Conservation (phyloP, 2,329 filamentous ascomycete genomes). For the Aspergillaceae sp. region DNA sequence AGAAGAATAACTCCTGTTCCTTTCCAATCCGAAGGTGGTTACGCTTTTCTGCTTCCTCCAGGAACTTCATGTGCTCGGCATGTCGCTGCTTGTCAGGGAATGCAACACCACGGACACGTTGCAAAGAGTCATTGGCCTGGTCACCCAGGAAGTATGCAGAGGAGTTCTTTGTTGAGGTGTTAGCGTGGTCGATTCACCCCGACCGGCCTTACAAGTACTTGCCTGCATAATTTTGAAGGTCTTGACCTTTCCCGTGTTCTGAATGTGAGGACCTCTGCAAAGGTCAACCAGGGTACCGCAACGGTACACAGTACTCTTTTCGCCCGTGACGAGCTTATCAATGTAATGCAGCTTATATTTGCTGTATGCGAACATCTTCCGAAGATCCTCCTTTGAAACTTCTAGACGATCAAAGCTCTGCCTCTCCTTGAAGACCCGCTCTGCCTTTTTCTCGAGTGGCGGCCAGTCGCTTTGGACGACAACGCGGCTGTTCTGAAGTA, state of each 20-base stretch:
- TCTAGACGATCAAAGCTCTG: slow-evolving; percentile 86
- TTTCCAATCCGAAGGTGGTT: slow-evolving; percentile 90
- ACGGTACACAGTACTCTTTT: slow-evolving; percentile 86
- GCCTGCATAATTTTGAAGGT: slow-evolving; percentile 85
- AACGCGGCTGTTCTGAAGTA: slow-evolving; percentile 38
- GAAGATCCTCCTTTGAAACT: slow-evolving; percentile 79
- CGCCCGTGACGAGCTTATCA: slow-evolving; percentile 84
- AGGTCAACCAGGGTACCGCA: slow-evolving; percentile 92
- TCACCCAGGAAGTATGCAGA: slow-evolving; percentile 91
- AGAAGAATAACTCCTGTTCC: slow-evolving; percentile 97
- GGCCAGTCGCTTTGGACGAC: slow-evolving; percentile 75
- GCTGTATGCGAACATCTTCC: slow-evolving; percentile 96
- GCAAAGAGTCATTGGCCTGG: slow-evolving; percentile 85
- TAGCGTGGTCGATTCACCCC: background rate
- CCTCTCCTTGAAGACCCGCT: slow-evolving; percentile 89
- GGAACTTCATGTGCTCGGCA: slow-evolving; percentile 84
- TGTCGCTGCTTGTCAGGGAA: slow-evolving; percentile 96
- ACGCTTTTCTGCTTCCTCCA: slow-evolving; percentile 95
- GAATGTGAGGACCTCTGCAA: slow-evolving; percentile 89
- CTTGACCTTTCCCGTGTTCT: slow-evolving; percentile 88
- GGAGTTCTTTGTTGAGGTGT: slow-evolving; percentile 44
- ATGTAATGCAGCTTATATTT: slow-evolving; percentile 99
- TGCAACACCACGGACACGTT: slow-evolving; percentile 92
- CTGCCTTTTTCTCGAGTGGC: slow-evolving; percentile 69
- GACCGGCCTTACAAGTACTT: slow-evolving; percentile 5